phyloP scores from a whole-genome alignment of 768 basidiomycete genomes.

The Symmetrospora coprosmae region DNA sequence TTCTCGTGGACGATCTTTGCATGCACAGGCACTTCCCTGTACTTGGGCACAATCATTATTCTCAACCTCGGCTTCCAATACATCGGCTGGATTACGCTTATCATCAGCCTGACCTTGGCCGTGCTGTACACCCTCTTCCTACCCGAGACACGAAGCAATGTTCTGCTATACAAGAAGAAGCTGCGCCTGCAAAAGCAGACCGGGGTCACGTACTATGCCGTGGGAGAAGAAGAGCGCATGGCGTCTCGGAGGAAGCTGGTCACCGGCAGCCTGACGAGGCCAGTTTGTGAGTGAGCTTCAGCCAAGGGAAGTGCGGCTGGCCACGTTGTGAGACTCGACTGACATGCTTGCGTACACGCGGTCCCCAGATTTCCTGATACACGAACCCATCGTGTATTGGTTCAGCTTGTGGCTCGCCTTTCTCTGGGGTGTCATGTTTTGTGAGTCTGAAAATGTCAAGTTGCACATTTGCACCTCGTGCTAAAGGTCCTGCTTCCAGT shows the following conservation, averaged over 20 bases:
- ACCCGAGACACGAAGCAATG: conserved; percentile 13
- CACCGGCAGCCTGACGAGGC: not conserved
- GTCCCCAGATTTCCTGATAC: conserved; percentile 1
- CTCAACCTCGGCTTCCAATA: conserved; percentile 18
- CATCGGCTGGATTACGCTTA: conserved; percentile 13
- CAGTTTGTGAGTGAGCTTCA: conserved; percentile 9
- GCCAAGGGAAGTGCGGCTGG: too few relatives aligned
- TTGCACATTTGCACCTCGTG: too few relatives aligned
- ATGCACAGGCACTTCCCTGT: not conserved
- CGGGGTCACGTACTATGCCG: not conserved
- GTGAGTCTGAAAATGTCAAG: too few relatives aligned
- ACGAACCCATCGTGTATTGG: conserved; percentile 7
- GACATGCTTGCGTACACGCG: not conserved
- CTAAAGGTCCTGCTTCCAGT: too few relatives aligned
- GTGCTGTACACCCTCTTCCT: not conserved
- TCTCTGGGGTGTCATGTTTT: conserved; percentile 9
- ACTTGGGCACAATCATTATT: not conserved
- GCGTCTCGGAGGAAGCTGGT: not conserved
- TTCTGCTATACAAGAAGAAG: not conserved
- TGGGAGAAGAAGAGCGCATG: not conserved
- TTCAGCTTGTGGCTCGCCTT: conserved; percentile 17
- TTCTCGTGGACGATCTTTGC: not conserved
- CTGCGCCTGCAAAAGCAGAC: conserved; percentile 1
- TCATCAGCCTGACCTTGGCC: not conserved
- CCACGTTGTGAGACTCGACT: not conserved